Evolutionary conservation across 1,139 yeast species (phyloP), one percentile per base, ranked within the genome.

Genomic region (Pichia sp.): DNA sequence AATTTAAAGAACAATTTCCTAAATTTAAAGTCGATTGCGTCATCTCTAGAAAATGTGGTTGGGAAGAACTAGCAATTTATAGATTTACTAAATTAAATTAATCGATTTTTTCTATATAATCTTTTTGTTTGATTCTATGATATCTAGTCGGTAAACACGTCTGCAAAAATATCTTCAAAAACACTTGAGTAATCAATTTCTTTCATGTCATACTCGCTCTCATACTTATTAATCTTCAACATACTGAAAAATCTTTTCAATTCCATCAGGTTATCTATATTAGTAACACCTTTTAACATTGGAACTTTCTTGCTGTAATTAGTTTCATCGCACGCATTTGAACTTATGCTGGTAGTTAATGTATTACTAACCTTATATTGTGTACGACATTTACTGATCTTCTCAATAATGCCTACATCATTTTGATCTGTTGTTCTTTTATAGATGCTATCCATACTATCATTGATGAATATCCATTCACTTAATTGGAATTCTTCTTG

Each of bases 41-140:
- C 2, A 69, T 77, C 8, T 68, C 70, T 40, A 68, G 96, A 42
- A 85, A 84, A 54, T 96, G 96, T 0, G 97, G 97, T 0, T 87
- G 96, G 96, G 98, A 91, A 61, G 91, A 84, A n/a, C 66, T 91
- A 29, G 75, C 86, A 46, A 81, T 91, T 13, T 70, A 80, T 57
- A 68, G 73, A 47, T 80, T 81, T 48, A 55, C 47, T 11, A 66
- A 54, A 15, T 6, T 16, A 38, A 32, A 27, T 27, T n/a, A n/a
- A 28, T 22, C 34, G 18, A 16, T 15, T 18, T 31, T 7, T 14
- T 34, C 14, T 22, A 18, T 31, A 23, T 14, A 29, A 26, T 13
- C 11, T n/a, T n/a, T n/a, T n/a, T n/a, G n/a, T n/a, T n/a, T n/a
- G 28, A 26, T 13, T 26, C n/a, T 31, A 30, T 15, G 13, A 5